Base-by-base conservation (phyloP, 179 eudicot species). In the Beta lomatogona region DNA sequence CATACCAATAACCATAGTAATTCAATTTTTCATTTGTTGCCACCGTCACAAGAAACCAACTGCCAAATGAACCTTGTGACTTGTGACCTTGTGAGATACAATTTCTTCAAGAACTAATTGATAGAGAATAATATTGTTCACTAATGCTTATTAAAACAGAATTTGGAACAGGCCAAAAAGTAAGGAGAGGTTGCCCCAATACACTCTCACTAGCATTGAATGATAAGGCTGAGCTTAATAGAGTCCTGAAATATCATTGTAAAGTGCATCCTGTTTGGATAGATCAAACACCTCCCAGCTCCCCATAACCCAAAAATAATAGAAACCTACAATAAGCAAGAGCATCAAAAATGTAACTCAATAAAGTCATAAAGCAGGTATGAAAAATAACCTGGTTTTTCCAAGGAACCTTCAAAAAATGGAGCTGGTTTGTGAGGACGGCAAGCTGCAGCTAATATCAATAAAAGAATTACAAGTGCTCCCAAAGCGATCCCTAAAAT, bases 401-500 rank as follows among this genome's bases (percentile, higher is more conserved):
- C 94, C 7, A 91, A 65, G 16, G 97, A 90, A 21, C 97, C 92
- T 12, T 91, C 94, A 14, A 86, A 85, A 76, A 89, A 92, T 21
- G 92, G 91, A 72, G 90, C 82, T 2, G 94, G 90, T 77, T 86
- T 85, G 79, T 89, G 90, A 25, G 98, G 95, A 70, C 98, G 87
- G 77, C 90, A 90, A 71, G 91, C 98, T 31, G 97, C 95, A 7
- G 85, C 89, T 48, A 97, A 75, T 82, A 97, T 94, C 93, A 97
- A 83, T 55, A 97, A 89, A 41, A 97, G 91, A 86, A 97, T 86
- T 83, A 94, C 94, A 77, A 97, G 86, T n/a, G 92, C 98, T 28
- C 99, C 98, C 78, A 93, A 71, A 58, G 98, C 97, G 66, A 97
- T 94, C 55, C 98, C 99, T 69, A 94, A 85, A 71, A 94, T 94